These are phyloP conservation scores for Tricladium varicosporioides DNA, from an alignment of 2,329 filamentous ascomycete species.

Conservation along the genomic window DNA sequence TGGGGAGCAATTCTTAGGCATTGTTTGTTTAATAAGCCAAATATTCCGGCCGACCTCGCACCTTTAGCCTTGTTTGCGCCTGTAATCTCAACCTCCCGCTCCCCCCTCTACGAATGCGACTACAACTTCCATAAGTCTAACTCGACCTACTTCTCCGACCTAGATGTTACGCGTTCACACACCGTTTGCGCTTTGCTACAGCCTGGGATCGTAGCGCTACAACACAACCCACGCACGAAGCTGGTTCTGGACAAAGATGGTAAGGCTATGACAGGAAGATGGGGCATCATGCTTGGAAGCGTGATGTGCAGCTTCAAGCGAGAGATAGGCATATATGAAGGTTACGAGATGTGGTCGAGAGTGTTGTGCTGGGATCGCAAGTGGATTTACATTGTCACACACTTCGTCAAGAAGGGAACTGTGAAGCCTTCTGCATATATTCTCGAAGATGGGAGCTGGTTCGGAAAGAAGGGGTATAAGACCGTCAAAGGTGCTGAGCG, in stretches of 20 bases:
- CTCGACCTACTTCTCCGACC: slow-evolving; percentile 67
- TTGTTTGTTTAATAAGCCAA: slow-evolving; percentile 40
- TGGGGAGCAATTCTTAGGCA: slow-evolving; percentile 46
- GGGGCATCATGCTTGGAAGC: slow-evolving; percentile 68
- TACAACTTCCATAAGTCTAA: slow-evolving; percentile 75
- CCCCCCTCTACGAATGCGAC: slow-evolving; percentile 63
- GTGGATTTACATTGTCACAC: slow-evolving; percentile 75
- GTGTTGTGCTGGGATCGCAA: slow-evolving; percentile 76
- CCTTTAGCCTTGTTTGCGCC: slow-evolving; percentile 55
- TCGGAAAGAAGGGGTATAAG: slow-evolving; percentile 37
- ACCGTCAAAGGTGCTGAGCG: slow-evolving; percentile 38
- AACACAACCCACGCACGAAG: slow-evolving; percentile 46
- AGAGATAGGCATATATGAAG: slow-evolving; percentile 68
- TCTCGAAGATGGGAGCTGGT: slow-evolving; percentile 39
- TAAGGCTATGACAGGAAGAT: slow-evolving; percentile 48
- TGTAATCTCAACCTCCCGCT: slow-evolving; percentile 55
- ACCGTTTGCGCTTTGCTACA: slow-evolving; percentile 69
- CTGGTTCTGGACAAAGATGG: slow-evolving; percentile 44
- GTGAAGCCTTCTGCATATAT: slow-evolving; percentile 51
- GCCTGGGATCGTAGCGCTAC: slow-evolving; percentile 52
- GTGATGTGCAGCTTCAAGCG: slow-evolving; percentile 72
- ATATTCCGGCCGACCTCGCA: slow-evolving; percentile 32
- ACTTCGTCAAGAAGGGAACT: slow-evolving; percentile 65
- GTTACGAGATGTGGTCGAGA: slow-evolving; percentile 72
- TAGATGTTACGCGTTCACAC: slow-evolving; percentile 74